phyloP scores from a whole-genome alignment of 805 yeast genomes.

The Kodamaea sagamina region DNA sequence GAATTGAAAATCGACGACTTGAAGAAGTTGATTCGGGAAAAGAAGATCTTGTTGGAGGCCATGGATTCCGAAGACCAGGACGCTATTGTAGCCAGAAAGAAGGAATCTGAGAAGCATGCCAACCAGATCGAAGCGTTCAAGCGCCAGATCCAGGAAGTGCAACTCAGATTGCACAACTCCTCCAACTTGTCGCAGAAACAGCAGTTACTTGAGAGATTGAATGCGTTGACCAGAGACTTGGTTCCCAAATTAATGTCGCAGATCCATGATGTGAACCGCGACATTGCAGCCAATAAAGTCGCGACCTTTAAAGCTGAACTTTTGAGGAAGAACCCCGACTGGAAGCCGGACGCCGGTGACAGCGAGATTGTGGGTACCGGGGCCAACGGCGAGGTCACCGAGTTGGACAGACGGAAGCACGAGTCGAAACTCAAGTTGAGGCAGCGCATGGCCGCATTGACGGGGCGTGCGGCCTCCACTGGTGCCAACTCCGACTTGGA shows the following conservation, averaged over 20 bases:
- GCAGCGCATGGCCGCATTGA: conserved; percentile 89
- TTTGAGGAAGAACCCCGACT: conserved; percentile 65
- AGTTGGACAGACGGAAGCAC: conserved; percentile 76
- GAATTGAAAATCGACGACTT: conserved; percentile 53
- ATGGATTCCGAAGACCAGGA: conserved; percentile 67
- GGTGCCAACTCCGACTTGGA: conserved; percentile 57
- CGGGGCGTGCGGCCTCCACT: conserved; percentile 63
- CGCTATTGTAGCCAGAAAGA: conserved; percentile 30
- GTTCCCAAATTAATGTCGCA: conserved; percentile 71
- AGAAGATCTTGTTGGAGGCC: conserved; percentile 68
- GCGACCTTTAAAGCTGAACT: conserved; percentile 60
- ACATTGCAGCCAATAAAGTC: conserved; percentile 65
- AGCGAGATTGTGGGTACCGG: conserved; percentile 72
- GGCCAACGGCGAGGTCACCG: conserved; percentile 83
- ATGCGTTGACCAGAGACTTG: conserved; percentile 58
- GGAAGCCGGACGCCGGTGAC: conserved; percentile 41
- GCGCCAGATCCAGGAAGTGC: conserved; percentile 52
- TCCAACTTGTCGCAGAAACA: conserved; percentile 48
- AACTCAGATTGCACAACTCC: conserved; percentile 29
- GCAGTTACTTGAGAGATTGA: conserved; percentile 57
- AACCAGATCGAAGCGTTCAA: conserved; percentile 68
- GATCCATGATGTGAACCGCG: conserved; percentile 64
- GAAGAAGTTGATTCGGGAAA: conserved; percentile 68
- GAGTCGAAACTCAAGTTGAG: conserved; percentile 75
- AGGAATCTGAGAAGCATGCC: conserved; percentile 40